Conservation (phyloP, 192 early-diverging fungal genomes). For the Funneliformis mosseae region DNA sequence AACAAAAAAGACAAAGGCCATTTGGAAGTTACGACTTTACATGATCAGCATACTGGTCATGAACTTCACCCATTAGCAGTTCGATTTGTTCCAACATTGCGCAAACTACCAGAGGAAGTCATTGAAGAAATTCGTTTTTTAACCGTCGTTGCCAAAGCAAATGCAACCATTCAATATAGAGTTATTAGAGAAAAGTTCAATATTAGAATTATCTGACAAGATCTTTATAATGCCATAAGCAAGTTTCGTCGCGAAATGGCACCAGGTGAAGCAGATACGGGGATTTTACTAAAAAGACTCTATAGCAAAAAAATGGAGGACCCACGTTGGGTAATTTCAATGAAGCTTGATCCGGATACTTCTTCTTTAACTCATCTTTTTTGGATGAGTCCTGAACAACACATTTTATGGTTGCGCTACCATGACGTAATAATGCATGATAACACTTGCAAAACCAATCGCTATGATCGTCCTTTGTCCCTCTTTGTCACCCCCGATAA, state of each 20-base stretch:
- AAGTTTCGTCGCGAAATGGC: not conserved
- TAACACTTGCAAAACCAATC: not conserved
- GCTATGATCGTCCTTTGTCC: not conserved
- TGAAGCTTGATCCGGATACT: not conserved
- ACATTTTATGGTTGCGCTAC: not conserved
- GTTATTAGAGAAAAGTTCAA: not conserved
- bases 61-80: not conserved
- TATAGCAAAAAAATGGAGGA: not conserved
- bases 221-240: not conserved
- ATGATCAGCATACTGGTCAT: not conserved
- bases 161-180: not conserved
- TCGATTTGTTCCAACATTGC: not conserved
- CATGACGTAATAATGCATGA: slow-evolving; percentile 2
- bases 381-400: not conserved
- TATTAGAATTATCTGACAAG: not conserved
- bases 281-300: not conserved
- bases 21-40: not conserved
- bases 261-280: too few relatives aligned
- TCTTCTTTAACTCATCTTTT: not conserved
- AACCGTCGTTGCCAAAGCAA: not conserved
- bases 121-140: not conserved
- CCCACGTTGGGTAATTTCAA: not conserved
- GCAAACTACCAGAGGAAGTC: not conserved
- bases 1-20: not conserved
- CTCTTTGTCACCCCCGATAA: not conserved